Evolutionary conservation across 768 basidiomycete genomes (phyloP).

Genomic region (Lactarius sp.): DNA sequence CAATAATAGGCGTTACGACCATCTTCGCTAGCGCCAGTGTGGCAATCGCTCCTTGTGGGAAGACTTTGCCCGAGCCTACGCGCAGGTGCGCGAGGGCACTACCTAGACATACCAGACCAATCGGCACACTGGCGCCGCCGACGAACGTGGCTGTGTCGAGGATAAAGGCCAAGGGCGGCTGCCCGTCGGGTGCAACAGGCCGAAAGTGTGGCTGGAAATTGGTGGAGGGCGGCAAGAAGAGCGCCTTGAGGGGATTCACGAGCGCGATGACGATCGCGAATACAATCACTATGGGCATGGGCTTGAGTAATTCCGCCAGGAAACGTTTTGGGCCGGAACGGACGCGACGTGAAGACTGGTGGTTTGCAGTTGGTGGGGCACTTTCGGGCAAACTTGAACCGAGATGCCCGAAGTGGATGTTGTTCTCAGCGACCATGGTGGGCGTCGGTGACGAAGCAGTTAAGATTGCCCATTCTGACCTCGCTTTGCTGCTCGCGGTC

Average conservation of each 20-base stretch:
- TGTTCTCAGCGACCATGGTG: conserved; percentile 9
- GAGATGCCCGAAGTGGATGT: neutral
- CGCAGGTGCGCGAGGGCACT: conserved; percentile 56
- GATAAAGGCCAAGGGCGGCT: conserved; percentile 60
- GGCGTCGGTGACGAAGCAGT: neutral
- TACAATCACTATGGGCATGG: conserved; percentile 51
- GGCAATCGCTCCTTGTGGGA: conserved; percentile 50
- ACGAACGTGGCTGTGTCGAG: conserved; percentile 54
- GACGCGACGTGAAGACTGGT: neutral
- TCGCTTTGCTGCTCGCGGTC: neutral
- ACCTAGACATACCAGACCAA: conserved; percentile 59
- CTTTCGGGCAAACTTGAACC: neutral
- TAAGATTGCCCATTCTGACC: neutral
- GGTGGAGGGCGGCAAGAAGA: conserved; percentile 49
- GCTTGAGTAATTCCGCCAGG: conserved; percentile 35
- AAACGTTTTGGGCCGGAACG: neutral
- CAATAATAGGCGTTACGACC: conserved; percentile 54
- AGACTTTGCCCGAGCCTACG: conserved; percentile 42
- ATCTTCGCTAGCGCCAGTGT: conserved; percentile 51
- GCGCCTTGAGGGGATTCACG: conserved; percentile 51
- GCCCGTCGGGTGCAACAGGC: conserved; percentile 52
- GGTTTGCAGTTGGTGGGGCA: neutral
- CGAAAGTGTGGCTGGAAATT: conserved; percentile 36
- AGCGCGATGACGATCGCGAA: conserved; percentile 52
- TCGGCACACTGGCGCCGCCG: conserved; percentile 57